These are phyloP conservation scores for Aspergillus intermedius DNA, from an alignment of 2,329 filamentous ascomycete species.

Conservation along the genomic window DNA sequence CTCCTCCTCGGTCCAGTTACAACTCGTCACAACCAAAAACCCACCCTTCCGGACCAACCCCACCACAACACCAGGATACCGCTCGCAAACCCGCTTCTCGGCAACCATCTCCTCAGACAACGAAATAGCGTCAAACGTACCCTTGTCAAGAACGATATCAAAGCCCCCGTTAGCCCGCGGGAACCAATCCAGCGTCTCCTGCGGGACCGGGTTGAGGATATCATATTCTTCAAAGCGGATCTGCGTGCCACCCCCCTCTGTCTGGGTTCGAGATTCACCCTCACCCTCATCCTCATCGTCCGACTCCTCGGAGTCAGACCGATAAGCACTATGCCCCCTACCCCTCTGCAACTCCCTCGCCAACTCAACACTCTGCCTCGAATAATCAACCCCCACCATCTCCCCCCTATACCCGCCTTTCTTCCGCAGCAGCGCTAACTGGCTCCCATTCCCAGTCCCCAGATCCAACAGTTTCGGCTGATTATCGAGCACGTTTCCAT, in stretches of 20 bases:
- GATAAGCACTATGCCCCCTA: constrained; percentile 30
- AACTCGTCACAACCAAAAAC: constrained; percentile 81
- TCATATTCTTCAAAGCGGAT: constrained; percentile 59
- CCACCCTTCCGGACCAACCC: constrained; percentile 64
- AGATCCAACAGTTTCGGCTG: constrained; percentile 64
- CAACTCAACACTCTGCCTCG: constrained; percentile 64
- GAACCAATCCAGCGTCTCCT: constrained; percentile 31
- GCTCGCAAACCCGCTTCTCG: constrained; percentile 59
- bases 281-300: constrained; percentile 39
- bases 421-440: constrained; percentile 74
- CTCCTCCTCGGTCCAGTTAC: constrained; percentile 95
- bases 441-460: constrained; percentile 87
- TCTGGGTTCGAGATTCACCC: constrained; percentile 18
- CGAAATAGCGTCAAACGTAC: constrained; percentile 92
- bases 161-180: constrained; percentile 52
- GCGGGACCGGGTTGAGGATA: constrained; percentile 43
- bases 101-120: constrained; percentile 43
- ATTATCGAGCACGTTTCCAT: constrained; percentile 1
- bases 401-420: constrained; percentile 57
- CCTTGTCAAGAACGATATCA: constrained; percentile 94
- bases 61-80: constrained; percentile 64
- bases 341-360: constrained; percentile 56
- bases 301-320: constrained; percentile 39
- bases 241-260: constrained; percentile 7
- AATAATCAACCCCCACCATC: constrained; percentile 88